Evolutionary conservation across 2,329 filamentous ascomycete genomes (phyloP).

Genomic region (Coniella lustricola): DNA sequence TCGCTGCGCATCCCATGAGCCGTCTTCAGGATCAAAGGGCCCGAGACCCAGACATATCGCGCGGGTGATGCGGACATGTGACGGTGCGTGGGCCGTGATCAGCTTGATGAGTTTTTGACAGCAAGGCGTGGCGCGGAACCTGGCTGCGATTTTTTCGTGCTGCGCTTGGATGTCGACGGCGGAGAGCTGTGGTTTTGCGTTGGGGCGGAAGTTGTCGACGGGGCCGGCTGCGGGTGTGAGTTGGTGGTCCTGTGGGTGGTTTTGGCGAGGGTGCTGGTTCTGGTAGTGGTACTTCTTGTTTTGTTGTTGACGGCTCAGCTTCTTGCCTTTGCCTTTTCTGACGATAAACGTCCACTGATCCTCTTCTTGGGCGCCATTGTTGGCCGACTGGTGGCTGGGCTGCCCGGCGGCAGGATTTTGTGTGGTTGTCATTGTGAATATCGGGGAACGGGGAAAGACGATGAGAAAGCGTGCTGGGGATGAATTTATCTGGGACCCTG

Average conservation of each 20-base stretch:
- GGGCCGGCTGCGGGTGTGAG: not conserved
- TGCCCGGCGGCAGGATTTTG: too few species aligned
- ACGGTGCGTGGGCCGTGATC: constrained; percentile 22
- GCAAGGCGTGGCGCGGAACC: constrained; percentile 22
- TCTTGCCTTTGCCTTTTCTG: constrained; percentile 12
- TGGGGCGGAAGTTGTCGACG: constrained; percentile 11
- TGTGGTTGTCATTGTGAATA: not conserved
- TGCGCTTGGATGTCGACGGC: constrained; percentile 17
- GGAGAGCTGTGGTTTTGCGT: constrained; percentile 5
- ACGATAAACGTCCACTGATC: constrained; percentile 12
- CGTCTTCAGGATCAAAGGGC: constrained; percentile 44
- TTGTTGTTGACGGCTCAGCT: not conserved
- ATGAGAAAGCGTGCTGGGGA: not conserved
- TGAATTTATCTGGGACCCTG: not conserved
- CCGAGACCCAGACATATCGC: constrained; percentile 51
- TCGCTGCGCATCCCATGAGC: constrained; percentile 37
- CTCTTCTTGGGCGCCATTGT: not conserved
- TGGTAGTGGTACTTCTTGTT: too few species aligned
- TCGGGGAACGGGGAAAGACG: not conserved
- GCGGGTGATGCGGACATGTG: constrained; percentile 24
- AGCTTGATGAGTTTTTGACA: constrained; percentile 28
- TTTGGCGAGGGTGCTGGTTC: too few species aligned
- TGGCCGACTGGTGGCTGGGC: too few species aligned
- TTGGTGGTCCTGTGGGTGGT: too few species aligned
- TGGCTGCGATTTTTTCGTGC: constrained; percentile 17